Percentiles rank a stretch among this genome's conserved stretches.
These are phyloP conservation scores for Euphrasia arctica DNA, from an alignment of 305 asterid species.

Conservation along the genomic window DNA sequence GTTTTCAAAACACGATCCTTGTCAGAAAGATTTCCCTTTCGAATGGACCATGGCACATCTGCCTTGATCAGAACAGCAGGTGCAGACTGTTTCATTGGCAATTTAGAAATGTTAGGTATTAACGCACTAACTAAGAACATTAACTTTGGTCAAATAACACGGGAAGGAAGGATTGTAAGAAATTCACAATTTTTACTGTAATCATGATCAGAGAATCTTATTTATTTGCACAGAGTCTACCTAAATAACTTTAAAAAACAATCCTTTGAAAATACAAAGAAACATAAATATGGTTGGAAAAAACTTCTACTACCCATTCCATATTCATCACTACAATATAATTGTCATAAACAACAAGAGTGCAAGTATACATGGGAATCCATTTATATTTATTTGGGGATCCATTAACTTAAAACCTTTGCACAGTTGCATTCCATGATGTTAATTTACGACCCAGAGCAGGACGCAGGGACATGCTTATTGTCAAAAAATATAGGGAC, in stretches of 20 bases:
- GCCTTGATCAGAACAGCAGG: conserved; percentile 58
- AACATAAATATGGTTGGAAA: not conserved
- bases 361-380: not conserved
- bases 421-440: no score
- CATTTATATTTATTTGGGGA: no score
- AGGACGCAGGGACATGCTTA: no score
- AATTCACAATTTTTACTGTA: not conserved
- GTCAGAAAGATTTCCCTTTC: conserved; percentile 73
- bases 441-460: no score
- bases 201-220: not conserved
- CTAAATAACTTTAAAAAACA: not conserved
- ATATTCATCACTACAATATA: conserved; percentile 4
- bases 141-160: not conserved
- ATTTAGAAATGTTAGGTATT: conserved; percentile 23
- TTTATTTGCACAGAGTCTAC: not conserved
- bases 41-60: conserved; percentile 79
- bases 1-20: conserved; percentile 78
- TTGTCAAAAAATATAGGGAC: no score
- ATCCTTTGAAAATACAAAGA: not conserved
- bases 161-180: not conserved
- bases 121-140: conserved; percentile 1
- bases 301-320: not conserved
- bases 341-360: not conserved
- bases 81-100: conserved; percentile 41
- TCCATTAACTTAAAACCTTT: no score